Evolutionary conservation across 169 alveolate genomes (phyloP), one percentile per base, ranked within the genome.

Genomic region (Eimeria praecox): DNA sequence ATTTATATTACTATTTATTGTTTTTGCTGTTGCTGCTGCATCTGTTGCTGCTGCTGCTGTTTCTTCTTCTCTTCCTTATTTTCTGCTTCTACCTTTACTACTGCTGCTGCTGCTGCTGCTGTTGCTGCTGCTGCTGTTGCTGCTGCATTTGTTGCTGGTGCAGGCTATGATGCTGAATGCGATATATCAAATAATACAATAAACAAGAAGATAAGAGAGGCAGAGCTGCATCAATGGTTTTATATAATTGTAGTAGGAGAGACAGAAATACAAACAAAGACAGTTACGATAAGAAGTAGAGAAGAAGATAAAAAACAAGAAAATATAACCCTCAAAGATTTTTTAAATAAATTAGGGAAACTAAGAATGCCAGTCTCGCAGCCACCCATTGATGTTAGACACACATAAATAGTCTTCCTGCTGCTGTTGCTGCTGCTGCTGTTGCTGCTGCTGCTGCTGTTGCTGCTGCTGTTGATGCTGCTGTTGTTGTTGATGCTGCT

Each of bases 231-330:
- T 62, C 99, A 99, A 95, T 99, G 97, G 97, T 99, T 99, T 97
- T 99, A 97, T 97, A 98, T 99, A 96, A 97, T 98, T 22, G 99
- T 99, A 54, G 99, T 99, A 56, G 99, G 99, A 27, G 99, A 99
- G 96, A 98, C 99, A 96, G 99, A 99, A 96, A 98, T 95, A 46
- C 96, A 95, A 38, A 97, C 97, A 42, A 80, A 89, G 82, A 98
- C 98, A 3, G 98, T 98, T 24, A 98, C 99, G 0, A 94, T 98
- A 94, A 96, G 99, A n/a, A 96, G 98, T 49, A 95, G 99, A 59
- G 99, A 73, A 4, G 73, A 38, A 27, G 4, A 5, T 27, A 56
- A 8, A 16, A 56, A 56, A n/a, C n/a, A n/a, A n/a, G n/a, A n/a
- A n/a, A n/a, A n/a, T n/a, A n/a, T 90, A 88, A 2, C 75, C 64